Percentiles rank a stretch among this genome's conserved stretches.
Conservation (phyloP, 495 filamentous ascomycete species). For the Aspergillus incahuasiensis region DNA sequence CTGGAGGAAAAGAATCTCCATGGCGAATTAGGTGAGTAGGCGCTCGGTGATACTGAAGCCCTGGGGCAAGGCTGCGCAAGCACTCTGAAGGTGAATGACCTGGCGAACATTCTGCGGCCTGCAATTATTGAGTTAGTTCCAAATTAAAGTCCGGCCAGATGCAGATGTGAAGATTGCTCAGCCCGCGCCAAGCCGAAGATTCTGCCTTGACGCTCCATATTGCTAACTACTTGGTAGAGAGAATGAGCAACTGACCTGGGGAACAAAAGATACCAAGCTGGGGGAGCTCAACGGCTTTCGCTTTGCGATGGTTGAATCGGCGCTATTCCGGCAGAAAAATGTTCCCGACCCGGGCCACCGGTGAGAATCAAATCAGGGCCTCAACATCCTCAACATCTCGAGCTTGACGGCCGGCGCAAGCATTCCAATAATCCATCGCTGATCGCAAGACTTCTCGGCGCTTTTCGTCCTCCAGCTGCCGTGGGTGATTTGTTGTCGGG, state of each 20-base stretch:
- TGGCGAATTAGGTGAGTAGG: conserved; percentile 15
- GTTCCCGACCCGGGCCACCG: conserved; percentile 42
- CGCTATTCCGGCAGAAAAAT: conserved; percentile 42
- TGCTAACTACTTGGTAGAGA: not conserved
- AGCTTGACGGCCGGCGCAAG: conserved; percentile 9
- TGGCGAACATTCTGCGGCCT: conserved; percentile 30
- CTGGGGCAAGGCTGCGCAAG: conserved; percentile 27
- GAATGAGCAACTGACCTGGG: not conserved
- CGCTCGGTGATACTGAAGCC: conserved; percentile 10
- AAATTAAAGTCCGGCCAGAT: too few species aligned
- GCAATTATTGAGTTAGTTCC: too few species aligned
- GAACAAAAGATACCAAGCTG: not conserved
- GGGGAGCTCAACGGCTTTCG: not conserved
- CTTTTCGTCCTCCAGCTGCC: conserved; percentile 18
- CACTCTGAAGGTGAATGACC: conserved; percentile 26
- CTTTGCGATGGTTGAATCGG: conserved; percentile 14
- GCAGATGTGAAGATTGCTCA: not conserved
- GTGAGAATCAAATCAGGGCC: conserved; percentile 29
- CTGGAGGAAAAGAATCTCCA: conserved; percentile 37
- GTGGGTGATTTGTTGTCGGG: conserved; percentile 28
- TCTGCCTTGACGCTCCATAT: not conserved
- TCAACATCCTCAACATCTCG: conserved; percentile 41
- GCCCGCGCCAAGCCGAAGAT: not conserved
- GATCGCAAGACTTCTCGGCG: conserved; percentile 2
- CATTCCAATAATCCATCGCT: not conserved